A percentile compares a stretch with the other conserved stretches of the same genome.
Conservation (phyloP, 2,329 filamentous ascomycete genomes). For the Botrytis porri region DNA sequence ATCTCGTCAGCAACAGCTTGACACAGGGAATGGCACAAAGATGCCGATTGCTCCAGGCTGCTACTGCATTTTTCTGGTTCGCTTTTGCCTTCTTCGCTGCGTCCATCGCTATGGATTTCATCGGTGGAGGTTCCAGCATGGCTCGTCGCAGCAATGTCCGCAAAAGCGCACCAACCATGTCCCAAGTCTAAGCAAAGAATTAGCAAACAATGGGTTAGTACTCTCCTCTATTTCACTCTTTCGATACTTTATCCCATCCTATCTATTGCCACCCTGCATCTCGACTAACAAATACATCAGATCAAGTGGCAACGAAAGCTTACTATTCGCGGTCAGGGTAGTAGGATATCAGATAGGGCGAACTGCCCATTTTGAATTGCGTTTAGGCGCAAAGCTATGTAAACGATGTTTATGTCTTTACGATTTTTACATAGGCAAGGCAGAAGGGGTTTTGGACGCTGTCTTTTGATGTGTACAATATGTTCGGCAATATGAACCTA, state of each 20-base stretch:
- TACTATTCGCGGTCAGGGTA: not conserved
- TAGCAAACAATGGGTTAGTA: constrained; percentile 27
- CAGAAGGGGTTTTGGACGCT: not conserved
- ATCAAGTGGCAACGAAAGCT: no score
- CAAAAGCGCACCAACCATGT: constrained; percentile 49
- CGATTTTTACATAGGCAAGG: not conserved
- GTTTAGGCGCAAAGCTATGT: not conserved
- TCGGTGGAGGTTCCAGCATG: constrained; percentile 1
- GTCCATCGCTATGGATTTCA: constrained; percentile 48
- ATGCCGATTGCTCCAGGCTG: constrained; percentile 73
- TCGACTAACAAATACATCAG: not conserved
- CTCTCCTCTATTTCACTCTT: constrained; percentile 23
- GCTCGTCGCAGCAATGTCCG: constrained; percentile 39
- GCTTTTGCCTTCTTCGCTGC: constrained; percentile 62
- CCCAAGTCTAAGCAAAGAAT: constrained; percentile 48
- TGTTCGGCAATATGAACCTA: not conserved
- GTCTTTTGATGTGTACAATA: constrained; percentile 2
- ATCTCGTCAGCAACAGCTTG: constrained; percentile 52
- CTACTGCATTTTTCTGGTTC: constrained; percentile 76
- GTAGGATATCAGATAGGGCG: not conserved
- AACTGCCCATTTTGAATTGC: not conserved
- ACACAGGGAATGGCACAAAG: constrained; percentile 60
- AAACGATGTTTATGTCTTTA: constrained; percentile 12
- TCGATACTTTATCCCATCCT: not conserved
- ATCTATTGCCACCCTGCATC: not conserved